Evolutionary conservation across 2,329 filamentous ascomycete genomes (phyloP).

Genomic region (Pyrenophora graminea): DNA sequence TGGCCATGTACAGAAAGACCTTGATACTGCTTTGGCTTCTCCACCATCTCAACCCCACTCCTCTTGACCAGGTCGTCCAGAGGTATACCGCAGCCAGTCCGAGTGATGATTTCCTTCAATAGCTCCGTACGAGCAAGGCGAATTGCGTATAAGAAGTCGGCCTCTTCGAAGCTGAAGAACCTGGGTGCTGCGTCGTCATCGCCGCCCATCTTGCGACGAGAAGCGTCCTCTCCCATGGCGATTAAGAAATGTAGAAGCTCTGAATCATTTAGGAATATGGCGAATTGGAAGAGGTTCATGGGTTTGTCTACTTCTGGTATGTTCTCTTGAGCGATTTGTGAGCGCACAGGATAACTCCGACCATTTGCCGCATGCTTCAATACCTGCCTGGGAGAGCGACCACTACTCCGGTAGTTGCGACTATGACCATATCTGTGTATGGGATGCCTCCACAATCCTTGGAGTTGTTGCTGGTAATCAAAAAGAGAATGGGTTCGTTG

Average conservation of each 20-base stretch:
- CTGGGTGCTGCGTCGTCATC: not conserved
- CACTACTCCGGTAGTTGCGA: too few relatives aligned
- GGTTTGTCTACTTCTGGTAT: constrained; percentile 8
- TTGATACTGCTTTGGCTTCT: constrained; percentile 74
- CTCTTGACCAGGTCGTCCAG: constrained; percentile 68
- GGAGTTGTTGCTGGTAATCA: not conserved
- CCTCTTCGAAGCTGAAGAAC: constrained; percentile 21
- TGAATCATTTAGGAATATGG: constrained; percentile 32
- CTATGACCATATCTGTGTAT: too few relatives aligned
- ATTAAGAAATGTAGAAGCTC: constrained; percentile 25
- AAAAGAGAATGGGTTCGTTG: not conserved
- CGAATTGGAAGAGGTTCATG: constrained; percentile 36
- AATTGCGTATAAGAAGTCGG: constrained; percentile 46
- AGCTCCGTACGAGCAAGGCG: constrained; percentile 57
- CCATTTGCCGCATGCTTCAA: constrained; percentile 3
- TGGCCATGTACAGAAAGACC: constrained; percentile 68
- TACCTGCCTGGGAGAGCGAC: not conserved
- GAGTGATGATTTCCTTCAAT: constrained; percentile 67
- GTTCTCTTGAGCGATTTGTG: not conserved
- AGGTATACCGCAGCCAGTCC: constrained; percentile 70
- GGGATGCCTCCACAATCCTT: not conserved
- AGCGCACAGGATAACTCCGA: not conserved
- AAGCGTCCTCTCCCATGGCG: constrained; percentile 20
- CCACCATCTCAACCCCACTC: constrained; percentile 64
- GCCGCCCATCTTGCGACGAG: constrained; percentile 11